Base-by-base conservation (phyloP, 2,329 filamentous ascomycete species). In the Cladophialophora immunda region DNA sequence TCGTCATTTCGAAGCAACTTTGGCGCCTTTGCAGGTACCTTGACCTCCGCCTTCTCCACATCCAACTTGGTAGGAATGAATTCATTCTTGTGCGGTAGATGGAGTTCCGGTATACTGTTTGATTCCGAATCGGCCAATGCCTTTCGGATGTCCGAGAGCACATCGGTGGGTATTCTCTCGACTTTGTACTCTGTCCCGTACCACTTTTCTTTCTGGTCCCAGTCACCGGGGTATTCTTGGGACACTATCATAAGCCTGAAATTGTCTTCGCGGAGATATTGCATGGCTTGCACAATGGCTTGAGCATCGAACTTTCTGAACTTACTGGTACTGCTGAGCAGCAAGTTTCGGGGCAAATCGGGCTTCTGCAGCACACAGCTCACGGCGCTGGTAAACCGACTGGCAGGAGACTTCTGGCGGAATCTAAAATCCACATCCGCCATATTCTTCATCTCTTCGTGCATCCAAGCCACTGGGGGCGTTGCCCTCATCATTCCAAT, bases 361-460 rank as follows among this genome's bases (percentile, higher is more conserved):
- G 50, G 22, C 78, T 92, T 93, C 77, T 98, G 95, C 95, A 99
- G 98, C 19, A 93, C 87, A 19, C 90, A 89, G 75, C 91, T 93
- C 70, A 93, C 88, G 67, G 87, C 89, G 81, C 93, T 97, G 0
- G 93, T 95, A 74, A 97, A 98, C 30, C 91, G 88, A 76, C 91
- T 95, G 1, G 94, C 93, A 0, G 92, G 92, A 1, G 89, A 92
- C 83, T 98, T 98, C 77, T 98, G 92, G 79, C 90, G 92, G 80
- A 97, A 99, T 71, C 91, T 92, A 84, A 99, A 99, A 73, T 97
- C 92, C 13, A 98, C 92, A 72, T 98, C 94, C 53, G 92, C 90
- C 81, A 98, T 89, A 38, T 90, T 89, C 78, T 93, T 94, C 78
- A 95, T 91, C 79, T 99, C 95, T 34, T 97, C 88, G 66, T 95